These are phyloP conservation scores for Botrytis medusae DNA, from an alignment of 2,329 filamentous ascomycete genomes.

Conservation along the genomic window DNA sequence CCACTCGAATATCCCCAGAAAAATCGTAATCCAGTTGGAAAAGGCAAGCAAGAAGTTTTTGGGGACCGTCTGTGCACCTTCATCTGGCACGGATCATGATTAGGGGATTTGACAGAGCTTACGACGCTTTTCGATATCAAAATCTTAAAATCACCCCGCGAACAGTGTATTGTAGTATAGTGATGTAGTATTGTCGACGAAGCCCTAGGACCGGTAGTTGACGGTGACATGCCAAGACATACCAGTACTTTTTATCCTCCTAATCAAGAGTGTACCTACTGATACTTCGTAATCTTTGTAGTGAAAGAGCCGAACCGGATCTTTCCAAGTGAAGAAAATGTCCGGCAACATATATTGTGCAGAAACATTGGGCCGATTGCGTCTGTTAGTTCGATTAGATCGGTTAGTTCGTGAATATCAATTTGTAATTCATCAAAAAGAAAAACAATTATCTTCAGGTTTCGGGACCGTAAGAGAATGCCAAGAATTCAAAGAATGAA, in stretches of 20 bases:
- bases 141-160: background rate
- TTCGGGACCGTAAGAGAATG: background rate
- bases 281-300: background rate
- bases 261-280: background rate
- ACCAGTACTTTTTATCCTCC: background rate
- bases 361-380: background rate
- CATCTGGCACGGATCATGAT: background rate
- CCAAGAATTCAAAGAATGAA: background rate
- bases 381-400: background rate
- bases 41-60: background rate
- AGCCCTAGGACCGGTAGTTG: background rate
- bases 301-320: background rate
- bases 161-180: background rate
- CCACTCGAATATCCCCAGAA: background rate
- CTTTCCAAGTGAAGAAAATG: background rate
- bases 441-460: background rate
- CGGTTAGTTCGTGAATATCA: background rate
- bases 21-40: background rate
- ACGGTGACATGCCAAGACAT: background rate
- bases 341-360: background rate
- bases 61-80: background rate
- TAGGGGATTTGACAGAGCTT: background rate
- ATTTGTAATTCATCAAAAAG: background rate
- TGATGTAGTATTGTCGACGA: background rate
- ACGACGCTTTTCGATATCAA: slow-evolving; percentile 1